These are phyloP conservation scores for Neonectria hederae DNA, from an alignment of 2,329 filamentous ascomycete species.

Conservation along the genomic window DNA sequence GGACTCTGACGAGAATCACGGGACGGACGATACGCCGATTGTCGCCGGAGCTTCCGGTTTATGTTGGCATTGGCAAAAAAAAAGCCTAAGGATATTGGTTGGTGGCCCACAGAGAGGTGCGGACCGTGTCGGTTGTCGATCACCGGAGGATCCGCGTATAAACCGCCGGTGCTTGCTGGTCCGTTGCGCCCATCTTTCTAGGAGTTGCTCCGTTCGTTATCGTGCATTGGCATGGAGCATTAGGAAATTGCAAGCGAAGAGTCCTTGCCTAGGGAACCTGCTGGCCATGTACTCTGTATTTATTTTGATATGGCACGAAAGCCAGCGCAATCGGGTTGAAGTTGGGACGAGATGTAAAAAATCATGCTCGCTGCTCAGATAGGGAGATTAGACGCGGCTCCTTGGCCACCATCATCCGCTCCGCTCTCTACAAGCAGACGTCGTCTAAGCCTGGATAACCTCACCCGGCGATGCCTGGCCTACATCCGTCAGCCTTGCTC, in stretches of 20 bases:
- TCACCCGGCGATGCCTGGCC: neutral
- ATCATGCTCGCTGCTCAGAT: neutral
- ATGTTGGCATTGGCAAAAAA: neutral
- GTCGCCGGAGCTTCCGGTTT: conserved; percentile 14
- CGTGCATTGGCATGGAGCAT: neutral
- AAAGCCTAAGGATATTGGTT: neutral
- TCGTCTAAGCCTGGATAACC: neutral
- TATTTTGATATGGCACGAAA: too few species aligned
- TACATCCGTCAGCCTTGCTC: neutral
- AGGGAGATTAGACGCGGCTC: neutral
- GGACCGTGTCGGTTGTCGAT: neutral
- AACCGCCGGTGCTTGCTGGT: neutral
- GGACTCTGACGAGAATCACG: conserved; percentile 5
- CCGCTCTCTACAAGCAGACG: neutral
- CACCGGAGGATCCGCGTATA: neutral
- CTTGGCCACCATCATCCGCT: neutral
- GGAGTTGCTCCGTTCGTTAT: neutral
- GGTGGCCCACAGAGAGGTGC: neutral
- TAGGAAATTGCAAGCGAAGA: too few species aligned
- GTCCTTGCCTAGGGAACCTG: neutral
- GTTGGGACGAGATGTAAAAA: neutral
- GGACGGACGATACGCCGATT: neutral
- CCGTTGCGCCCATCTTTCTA: neutral
- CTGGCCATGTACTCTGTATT: neutral
- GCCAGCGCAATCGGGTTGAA: neutral